A percentile compares a stretch with the other conserved stretches of the same genome.
phyloP scores from a whole-genome alignment of 257 asterid species.

The Solanum sparsipilum region DNA sequence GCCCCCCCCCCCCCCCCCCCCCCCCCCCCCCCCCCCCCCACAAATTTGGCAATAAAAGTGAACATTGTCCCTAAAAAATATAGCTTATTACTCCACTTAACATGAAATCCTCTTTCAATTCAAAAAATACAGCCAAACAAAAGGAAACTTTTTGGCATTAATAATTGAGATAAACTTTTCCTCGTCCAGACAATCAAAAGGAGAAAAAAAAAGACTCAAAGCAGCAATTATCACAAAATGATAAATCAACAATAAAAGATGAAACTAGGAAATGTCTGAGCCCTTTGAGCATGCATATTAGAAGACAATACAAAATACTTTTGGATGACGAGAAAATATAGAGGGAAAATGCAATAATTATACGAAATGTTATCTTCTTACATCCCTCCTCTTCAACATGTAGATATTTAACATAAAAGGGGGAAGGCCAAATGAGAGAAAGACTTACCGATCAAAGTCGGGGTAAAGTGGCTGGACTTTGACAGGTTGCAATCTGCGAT shows the following conservation, averaged over 20 bases:
- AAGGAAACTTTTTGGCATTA: neutral
- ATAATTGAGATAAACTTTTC: neutral
- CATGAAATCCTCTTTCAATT: neutral
- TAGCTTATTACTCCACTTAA: neutral
- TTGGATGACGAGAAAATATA: neutral
- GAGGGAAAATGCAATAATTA: neutral
- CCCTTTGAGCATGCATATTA: neutral
- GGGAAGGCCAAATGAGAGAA: neutral
- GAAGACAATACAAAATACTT: neutral
- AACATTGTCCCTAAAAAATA: neutral
- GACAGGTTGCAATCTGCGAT: conserved; percentile 45
- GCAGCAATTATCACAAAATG: neutral
- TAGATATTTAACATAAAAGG: neutral
- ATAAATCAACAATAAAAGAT: neutral
- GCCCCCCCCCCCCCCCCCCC: no score
- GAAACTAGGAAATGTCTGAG: neutral
- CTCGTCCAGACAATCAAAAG: neutral
- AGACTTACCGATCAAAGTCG: conserved; percentile 60
- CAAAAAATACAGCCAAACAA: neutral
- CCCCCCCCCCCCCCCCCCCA: no score
- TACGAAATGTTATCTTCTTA: neutral
- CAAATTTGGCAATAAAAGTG: neutral
- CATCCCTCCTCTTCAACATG: neutral
- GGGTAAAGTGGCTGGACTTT: conserved; percentile 81
- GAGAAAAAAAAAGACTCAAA: neutral